phyloP scores from a whole-genome alignment of 768 basidiomycete genomes.

The Russula virescens region DNA sequence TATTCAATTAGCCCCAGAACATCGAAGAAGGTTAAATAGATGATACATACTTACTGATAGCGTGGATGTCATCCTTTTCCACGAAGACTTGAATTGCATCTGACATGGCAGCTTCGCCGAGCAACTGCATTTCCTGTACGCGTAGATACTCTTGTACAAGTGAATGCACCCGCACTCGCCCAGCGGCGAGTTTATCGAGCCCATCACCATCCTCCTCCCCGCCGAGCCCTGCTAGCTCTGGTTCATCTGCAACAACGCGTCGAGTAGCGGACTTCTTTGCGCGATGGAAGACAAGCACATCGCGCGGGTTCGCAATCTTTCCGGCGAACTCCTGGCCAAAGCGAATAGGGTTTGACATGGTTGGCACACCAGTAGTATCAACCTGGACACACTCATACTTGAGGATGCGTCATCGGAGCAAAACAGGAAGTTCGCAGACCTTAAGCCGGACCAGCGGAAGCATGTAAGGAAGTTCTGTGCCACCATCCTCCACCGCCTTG shows the following conservation, averaged over 20 bases:
- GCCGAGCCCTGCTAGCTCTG: constrained; percentile 56
- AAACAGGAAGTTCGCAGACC: constrained; percentile 34
- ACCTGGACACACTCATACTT: constrained; percentile 42
- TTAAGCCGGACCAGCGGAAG: constrained; percentile 85
- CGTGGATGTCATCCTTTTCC: constrained; percentile 94
- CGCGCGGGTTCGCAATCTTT: constrained; percentile 87
- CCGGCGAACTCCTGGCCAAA: constrained; percentile 96
- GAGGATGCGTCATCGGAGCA: not conserved
- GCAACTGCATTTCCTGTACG: constrained; percentile 87
- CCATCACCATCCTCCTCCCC: constrained; percentile 31
- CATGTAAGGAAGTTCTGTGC: constrained; percentile 60
- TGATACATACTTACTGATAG: constrained; percentile 73
- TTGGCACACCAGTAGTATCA: constrained; percentile 84
- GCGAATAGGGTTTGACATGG: constrained; percentile 92
- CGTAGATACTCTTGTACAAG: constrained; percentile 88
- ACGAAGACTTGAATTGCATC: constrained; percentile 95
- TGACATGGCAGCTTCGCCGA: constrained; percentile 86
- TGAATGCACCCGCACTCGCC: constrained; percentile 78
- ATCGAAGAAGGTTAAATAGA: not conserved
- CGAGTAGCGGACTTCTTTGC: constrained; percentile 56
- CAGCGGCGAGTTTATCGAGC: constrained; percentile 37
- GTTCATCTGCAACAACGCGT: constrained; percentile 66
- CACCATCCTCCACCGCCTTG: constrained; percentile 53
- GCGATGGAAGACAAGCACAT: constrained; percentile 86
- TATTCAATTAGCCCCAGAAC: not conserved